Base-by-base conservation (phyloP, 371 early-diverging fungal genomes). In the Modicella reniformis region DNA sequence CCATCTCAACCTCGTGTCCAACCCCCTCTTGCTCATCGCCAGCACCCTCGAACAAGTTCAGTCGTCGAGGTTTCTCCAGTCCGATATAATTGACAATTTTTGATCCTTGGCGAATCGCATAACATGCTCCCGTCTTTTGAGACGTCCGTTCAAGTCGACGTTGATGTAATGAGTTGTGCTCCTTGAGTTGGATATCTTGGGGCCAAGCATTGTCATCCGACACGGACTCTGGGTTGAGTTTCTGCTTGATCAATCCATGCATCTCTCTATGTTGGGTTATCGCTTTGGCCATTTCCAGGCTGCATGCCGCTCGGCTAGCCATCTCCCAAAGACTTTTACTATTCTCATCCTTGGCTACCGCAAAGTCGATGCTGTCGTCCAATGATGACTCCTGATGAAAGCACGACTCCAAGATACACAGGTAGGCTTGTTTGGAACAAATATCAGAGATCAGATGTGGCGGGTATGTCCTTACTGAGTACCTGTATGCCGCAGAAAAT, bases 231-330 rank as follows among this genome's bases (percentile, higher is more conserved):
- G 70, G 64, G 21, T 69, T 49, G n/a, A 84, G 64, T 59, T 85
- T 86, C 23, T 80, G 70, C 13, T 67, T 67, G 23, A 87, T 59
- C 49, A 85, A 76, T 1, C 70, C 67, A 40, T 81, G 82, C 85
- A 87, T 86, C 68, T 88, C 88, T 25, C 90, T 83, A 23, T 86
- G 83, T 23, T 84, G 69, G 1, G 80, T 80, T 6, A 88, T 51
- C 0, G 83, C 84, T 30, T 87, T 86, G 0, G 84, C 80, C 83
- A 85, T 85, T 58, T 86, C 85, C 66, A 73, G n/a, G 28, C 64
- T 62, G 49, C 59, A 80, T 0, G 70, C 67, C 10, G 72, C 70
- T 9, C 53, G 65, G 28, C 28, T 34, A 17, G 65, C 53, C 37
- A 73, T 50, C 10, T 15, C 29, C 58, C 49, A 57, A 23, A 21